Base-by-base conservation (phyloP, 495 filamentous ascomycete genomes). In the Cryomyces minteri region DNA sequence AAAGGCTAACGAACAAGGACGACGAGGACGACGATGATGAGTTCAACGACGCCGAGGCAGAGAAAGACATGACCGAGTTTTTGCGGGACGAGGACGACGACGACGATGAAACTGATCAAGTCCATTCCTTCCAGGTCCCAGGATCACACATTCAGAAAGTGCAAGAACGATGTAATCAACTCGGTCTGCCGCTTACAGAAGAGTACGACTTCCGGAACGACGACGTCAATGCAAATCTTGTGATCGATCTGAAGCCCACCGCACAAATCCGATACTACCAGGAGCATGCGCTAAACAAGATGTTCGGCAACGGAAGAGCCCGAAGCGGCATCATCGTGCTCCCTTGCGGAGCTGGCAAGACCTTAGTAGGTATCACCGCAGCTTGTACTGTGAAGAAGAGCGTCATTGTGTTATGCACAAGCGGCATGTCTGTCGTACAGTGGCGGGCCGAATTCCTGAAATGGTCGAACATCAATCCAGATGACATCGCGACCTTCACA, bases 121-220 rank as follows among this genome's bases (percentile, higher is more conserved):
- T 94, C 6, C 88, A 95, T 60, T 82, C 86, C n/a, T 94, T 99
- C 55, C 82, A 96, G 58, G 93, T 99, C 50, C 70, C 71, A 4
- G 75, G 80, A 39, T 68, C 71, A 41, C 72, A 71, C 32, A 84
- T 94, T 14, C 86, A 95, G 62, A 68, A 68, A 4, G 88, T 96
- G 4, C 84, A 92, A 61, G 88, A 88, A 56, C 77, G 82, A 43
- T 95, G 90, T 57, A 74, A 90, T 44, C 79, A 84, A 11, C 76
- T 99, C 38, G 78, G 77, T 12, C 82, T 80, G 51, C 92, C 88
- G 4, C 79, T 94, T 30, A 67, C 95, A 31, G 92, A 95, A 61
- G 90, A 99, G 60, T 96, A 99, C 60, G 92, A 96, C 56, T 96
- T 95, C 60, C 73, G 87, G n/a, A 88, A 88, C 51, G 92, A 99